phyloP scores from a whole-genome alignment of 192 early-diverging fungal genomes.

The Cetraspora pellucida region DNA sequence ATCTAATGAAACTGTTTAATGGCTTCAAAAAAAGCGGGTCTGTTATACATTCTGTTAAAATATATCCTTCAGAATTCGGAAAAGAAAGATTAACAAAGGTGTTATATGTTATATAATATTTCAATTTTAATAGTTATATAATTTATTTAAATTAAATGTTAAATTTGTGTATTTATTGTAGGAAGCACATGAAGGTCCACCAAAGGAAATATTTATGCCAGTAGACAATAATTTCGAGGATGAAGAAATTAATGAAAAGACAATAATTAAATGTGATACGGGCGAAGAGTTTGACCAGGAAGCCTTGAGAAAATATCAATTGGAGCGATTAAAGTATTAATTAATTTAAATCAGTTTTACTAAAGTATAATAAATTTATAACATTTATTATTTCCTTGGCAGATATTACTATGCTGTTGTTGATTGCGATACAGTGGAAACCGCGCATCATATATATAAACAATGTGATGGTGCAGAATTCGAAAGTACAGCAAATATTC shows the following conservation, averaged over 20 bases:
- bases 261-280: slow-evolving; percentile 49
- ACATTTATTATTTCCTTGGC: background rate
- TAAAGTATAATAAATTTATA: background rate
- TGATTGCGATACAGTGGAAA: slow-evolving; percentile 85
- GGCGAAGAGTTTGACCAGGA: slow-evolving; percentile 81
- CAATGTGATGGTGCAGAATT: slow-evolving; percentile 92
- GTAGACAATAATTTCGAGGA: slow-evolving; percentile 28
- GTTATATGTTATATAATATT: background rate
- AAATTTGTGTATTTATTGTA: slow-evolving; percentile 17
- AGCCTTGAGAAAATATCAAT: slow-evolving; percentile 86
- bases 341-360: background rate
- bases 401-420: slow-evolving; percentile 94
- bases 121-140: background rate
- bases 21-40: slow-evolving; percentile 80
- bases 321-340: slow-evolving; percentile 74
- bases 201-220: slow-evolving; percentile 67
- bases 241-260: slow-evolving; percentile 47
- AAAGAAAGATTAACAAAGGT: slow-evolving; percentile 66
- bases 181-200: slow-evolving; percentile 77
- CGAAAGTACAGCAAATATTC: slow-evolving; percentile 87
- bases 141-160: background rate
- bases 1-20: slow-evolving; percentile 84
- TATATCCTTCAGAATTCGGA: slow-evolving; percentile 90
- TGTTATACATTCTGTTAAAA: slow-evolving; percentile 70
- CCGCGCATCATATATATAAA: slow-evolving; percentile 77